Evolutionary conservation across 2,329 filamentous ascomycete genomes (phyloP).

Genomic region (Nigrograna mackinnonii): DNA sequence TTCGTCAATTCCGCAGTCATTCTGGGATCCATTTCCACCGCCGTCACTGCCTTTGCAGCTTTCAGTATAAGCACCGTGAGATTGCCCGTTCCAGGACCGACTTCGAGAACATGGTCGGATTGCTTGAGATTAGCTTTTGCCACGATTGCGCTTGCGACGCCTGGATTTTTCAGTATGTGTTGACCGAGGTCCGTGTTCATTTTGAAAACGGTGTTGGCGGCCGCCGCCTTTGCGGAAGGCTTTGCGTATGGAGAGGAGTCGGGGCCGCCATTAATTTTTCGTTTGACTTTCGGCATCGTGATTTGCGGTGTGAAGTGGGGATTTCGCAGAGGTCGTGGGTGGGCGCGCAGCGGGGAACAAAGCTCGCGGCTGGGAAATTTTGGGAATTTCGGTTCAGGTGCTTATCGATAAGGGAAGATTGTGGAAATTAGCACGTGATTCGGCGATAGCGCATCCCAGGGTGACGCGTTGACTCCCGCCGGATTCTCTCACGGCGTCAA

Average conservation of each 20-base stretch:
- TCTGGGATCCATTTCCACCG: conserved; percentile 90
- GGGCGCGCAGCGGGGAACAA: background rate
- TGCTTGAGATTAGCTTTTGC: conserved; percentile 89
- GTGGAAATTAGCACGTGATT: too few relatives aligned
- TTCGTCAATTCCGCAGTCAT: conserved; percentile 97
- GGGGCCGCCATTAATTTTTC: conserved; percentile 33
- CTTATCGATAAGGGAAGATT: conserved; percentile 23
- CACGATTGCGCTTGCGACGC: conserved; percentile 80
- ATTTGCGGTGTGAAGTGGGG: background rate
- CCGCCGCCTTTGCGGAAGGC: conserved; percentile 50
- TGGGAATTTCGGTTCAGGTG: conserved; percentile 11
- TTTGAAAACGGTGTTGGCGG: conserved; percentile 87
- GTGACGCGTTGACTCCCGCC: too few relatives aligned
- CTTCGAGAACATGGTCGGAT: conserved; percentile 84
- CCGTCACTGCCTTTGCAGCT: conserved; percentile 80
- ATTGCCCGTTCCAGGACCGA: conserved; percentile 88
- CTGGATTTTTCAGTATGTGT: conserved; percentile 92
- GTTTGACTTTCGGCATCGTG: conserved; percentile 52
- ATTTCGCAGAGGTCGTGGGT: background rate
- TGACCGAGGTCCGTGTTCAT: conserved; percentile 92
- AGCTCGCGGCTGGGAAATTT: conserved; percentile 15
- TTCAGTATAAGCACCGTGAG: conserved; percentile 88
- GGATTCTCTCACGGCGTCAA: too few relatives aligned
- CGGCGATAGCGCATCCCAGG: too few relatives aligned
- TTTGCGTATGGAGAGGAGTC: conserved; percentile 50